These are phyloP conservation scores for Lolium multiflorum DNA, from an alignment of 176 grass and related monocot species.

Conservation along the genomic window DNA sequence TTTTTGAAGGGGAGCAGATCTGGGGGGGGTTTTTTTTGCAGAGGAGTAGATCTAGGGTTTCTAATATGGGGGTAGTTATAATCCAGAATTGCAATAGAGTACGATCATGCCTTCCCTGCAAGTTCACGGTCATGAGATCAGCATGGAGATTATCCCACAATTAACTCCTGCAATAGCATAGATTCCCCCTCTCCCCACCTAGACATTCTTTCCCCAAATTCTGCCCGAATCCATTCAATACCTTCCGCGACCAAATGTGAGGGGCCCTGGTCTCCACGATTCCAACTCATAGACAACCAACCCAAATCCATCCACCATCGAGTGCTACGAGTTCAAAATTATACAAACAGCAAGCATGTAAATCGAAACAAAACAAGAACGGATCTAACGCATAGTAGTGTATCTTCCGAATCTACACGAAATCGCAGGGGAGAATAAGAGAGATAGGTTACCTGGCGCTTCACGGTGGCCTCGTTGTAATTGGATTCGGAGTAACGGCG, in stretches of 20 bases:
- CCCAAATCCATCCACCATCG: not conserved
- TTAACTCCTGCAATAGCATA: not conserved
- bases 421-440: not conserved
- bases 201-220: not conserved
- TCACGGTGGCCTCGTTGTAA: not conserved
- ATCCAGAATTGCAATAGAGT: not conserved
- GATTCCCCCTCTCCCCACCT: not conserved
- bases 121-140: not conserved
- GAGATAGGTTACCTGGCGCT: conserved; percentile 20
- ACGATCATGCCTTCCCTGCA: not conserved
- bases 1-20: not conserved
- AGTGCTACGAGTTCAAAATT: not conserved
- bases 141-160: not conserved
- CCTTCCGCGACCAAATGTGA: not conserved
- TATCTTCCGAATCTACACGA: not conserved
- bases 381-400: not conserved
- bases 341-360: not conserved
- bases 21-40: not conserved
- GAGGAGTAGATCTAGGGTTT: conserved; percentile 34
- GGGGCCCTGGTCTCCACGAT: not conserved
- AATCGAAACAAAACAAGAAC: not conserved
- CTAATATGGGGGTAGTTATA: not conserved
- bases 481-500: not conserved
- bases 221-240: conserved; percentile 11
- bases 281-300: conserved; percentile 15